These are phyloP conservation scores for Meyerozyma smithsonii DNA, from an alignment of 1,139 yeast species.

Conservation along the genomic window DNA sequence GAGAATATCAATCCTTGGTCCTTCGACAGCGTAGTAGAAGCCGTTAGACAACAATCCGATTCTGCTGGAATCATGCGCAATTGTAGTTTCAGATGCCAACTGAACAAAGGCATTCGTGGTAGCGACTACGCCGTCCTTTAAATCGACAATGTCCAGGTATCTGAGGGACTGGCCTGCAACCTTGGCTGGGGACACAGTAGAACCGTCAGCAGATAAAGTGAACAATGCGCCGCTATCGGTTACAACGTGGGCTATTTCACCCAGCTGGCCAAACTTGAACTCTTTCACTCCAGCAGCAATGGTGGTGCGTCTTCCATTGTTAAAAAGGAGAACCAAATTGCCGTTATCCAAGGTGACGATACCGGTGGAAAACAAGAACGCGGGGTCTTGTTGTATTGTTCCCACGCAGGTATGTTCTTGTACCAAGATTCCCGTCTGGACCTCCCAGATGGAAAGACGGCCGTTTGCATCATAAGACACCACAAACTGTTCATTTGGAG, in stretches of 20 bases:
- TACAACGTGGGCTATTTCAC: slow-evolving; percentile 4
- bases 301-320: slow-evolving; percentile 16
- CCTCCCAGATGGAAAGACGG: slow-evolving; percentile 15
- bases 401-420: slow-evolving; percentile 6
- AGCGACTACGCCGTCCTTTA: neutral
- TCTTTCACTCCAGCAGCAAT: slow-evolving; percentile 5
- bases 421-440: slow-evolving; percentile 16
- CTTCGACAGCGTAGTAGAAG: neutral
- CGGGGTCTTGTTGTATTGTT: neutral
- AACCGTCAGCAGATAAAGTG: slow-evolving; percentile 4
- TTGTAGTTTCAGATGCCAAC: slow-evolving; percentile 6
- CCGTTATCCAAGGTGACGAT: slow-evolving; percentile 18
- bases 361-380: slow-evolving; percentile 1
- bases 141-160: neutral
- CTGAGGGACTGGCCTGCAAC: neutral
- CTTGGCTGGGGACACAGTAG: neutral
- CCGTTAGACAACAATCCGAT: neutral
- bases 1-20: neutral
- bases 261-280: slow-evolving; percentile 1
- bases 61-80: neutral
- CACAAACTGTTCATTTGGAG: slow-evolving; percentile 9
- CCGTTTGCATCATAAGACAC: slow-evolving; percentile 14
- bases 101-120: neutral
- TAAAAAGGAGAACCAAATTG: slow-evolving; percentile 13
- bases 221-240: slow-evolving; percentile 9